Percentiles rank a stretch among this genome's conserved stretches.
Conservation (phyloP, 2,329 filamentous ascomycete species). For the Mariannaea sp. region DNA sequence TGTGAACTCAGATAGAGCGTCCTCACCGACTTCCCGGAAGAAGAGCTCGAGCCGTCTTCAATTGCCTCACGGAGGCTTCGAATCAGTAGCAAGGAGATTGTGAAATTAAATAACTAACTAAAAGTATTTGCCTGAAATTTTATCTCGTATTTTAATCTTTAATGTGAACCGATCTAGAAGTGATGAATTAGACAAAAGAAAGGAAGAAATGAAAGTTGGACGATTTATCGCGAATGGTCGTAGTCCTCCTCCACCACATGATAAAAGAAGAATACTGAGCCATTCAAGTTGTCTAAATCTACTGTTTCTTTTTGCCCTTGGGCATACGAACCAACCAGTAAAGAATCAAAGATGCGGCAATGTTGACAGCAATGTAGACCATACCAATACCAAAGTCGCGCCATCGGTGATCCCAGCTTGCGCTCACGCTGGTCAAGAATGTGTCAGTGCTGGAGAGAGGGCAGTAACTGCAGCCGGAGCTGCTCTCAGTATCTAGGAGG, state of each 20-base stretch:
- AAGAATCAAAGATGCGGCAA: conserved; percentile 53
- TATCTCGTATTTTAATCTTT: too few species aligned
- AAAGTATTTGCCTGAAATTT: too few species aligned
- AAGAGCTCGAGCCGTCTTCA: too few species aligned
- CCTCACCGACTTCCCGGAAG: too few species aligned
- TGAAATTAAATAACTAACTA: too few species aligned
- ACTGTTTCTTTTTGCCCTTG: conserved; percentile 40
- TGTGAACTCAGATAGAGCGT: too few species aligned
- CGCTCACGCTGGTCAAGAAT: conserved; percentile 47
- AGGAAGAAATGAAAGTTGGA: not conserved
- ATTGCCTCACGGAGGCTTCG: too few species aligned
- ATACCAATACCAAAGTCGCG: conserved; percentile 62
- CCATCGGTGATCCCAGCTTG: conserved; percentile 58
- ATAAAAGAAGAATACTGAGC: not conserved
- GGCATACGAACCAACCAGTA: conserved; percentile 55
- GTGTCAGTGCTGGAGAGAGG: conserved; percentile 46
- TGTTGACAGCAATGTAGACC: conserved; percentile 59
- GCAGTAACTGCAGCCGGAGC: conserved; percentile 53
- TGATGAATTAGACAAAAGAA: too few species aligned
- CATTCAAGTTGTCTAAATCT: not conserved
- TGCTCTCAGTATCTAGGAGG: conserved; percentile 58
- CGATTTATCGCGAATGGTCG: not conserved
- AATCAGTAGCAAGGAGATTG: too few species aligned
- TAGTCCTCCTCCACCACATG: not conserved
- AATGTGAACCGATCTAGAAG: too few species aligned